Evolutionary conservation across 208 protist species (phyloP), one percentile per base, ranked within the genome.

Genomic region (Crithidia fasciculata): DNA sequence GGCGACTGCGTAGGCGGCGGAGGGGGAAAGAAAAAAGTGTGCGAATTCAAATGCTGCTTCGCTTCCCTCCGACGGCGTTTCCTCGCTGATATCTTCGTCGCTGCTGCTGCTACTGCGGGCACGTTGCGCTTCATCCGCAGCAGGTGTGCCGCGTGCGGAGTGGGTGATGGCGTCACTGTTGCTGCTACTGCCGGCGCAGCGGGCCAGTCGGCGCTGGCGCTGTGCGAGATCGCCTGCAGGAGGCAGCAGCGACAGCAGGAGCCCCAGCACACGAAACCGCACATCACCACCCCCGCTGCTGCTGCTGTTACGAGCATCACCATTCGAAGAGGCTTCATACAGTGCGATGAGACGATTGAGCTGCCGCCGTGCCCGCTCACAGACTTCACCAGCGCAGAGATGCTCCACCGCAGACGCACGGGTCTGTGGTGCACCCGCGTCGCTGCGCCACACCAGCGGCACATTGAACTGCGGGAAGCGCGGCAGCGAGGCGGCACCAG

Each of bases 11-110:
- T 84, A 90, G 40, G 81, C 77, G 28, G 82, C 76, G 15, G 45
- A 15, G 7, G 77, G 72, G 49, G 79, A 76, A 41, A 90, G 75
- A 19, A 65, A 68, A 36, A 90, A 86, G 39, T 4, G 9, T 43
- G 53, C 15, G 47, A 81, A 56, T 63, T 75, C 76, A 28, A 61
- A 37, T 15, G 9, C 18, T 8, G 53, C 41, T 18, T 69, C 71
- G 10, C 18, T 18, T 3, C 16, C 50, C 15, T 75, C 60, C 7
- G 7, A 8, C 9, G 9, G 9, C 39, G 50, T 37, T 4, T 5
- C 69, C 36, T 65, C 69, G 2, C 19, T 39, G 7, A 19, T 39
- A 5, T 36, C 9, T n/a, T 52, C 43, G 28, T 8, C 10, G 50
- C 55, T 37, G 55, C 10, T 63, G 69, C 54, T 36, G 54, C 36